Percentiles rank a stretch among this genome's conserved stretches.
Conservation (phyloP, 768 basidiomycete genomes). For the Neoboletus subvelutipes region DNA sequence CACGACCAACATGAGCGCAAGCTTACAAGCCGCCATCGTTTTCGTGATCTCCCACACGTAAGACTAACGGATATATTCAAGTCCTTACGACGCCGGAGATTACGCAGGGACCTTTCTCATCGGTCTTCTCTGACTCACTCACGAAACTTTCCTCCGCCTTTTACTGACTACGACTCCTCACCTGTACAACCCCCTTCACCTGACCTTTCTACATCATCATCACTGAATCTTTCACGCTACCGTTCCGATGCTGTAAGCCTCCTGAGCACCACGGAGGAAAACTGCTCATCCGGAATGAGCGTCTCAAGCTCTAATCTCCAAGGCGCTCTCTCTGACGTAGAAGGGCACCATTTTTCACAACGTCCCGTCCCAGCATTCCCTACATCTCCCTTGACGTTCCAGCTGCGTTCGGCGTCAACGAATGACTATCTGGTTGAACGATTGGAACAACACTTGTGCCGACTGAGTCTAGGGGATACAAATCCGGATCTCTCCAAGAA, state of each 20-base stretch:
- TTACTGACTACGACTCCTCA: constrained; percentile 7
- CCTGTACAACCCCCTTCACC: not conserved
- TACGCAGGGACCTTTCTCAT: constrained; percentile 5
- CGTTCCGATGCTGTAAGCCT: constrained; percentile 7
- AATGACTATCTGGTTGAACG: constrained; percentile 21
- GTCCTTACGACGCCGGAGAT: constrained; percentile 16
- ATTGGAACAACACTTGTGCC: constrained; percentile 21
- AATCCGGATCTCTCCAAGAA: constrained; percentile 1
- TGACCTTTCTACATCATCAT: not conserved
- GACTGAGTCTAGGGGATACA: constrained; percentile 16
- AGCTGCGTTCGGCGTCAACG: constrained; percentile 19
- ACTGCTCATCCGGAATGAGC: constrained; percentile 16
- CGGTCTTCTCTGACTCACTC: constrained; percentile 5
- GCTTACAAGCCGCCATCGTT: constrained; percentile 4
- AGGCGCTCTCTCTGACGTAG: not conserved
- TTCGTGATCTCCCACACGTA: constrained; percentile 19
- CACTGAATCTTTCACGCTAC: not conserved
- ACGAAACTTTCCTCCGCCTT: constrained; percentile 1
- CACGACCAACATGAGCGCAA: constrained; percentile 10
- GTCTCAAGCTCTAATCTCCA: not conserved
- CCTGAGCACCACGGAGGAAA: constrained; percentile 8
- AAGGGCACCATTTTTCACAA: not conserved
- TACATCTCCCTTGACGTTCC: constrained; percentile 21
- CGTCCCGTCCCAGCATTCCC: constrained; percentile 3
- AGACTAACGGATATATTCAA: constrained; percentile 24